Percentiles rank a stretch among this genome's conserved stretches.
These are phyloP conservation scores for Saussurea involucrata DNA, from an alignment of 129 eudicot species.

Conservation along the genomic window DNA sequence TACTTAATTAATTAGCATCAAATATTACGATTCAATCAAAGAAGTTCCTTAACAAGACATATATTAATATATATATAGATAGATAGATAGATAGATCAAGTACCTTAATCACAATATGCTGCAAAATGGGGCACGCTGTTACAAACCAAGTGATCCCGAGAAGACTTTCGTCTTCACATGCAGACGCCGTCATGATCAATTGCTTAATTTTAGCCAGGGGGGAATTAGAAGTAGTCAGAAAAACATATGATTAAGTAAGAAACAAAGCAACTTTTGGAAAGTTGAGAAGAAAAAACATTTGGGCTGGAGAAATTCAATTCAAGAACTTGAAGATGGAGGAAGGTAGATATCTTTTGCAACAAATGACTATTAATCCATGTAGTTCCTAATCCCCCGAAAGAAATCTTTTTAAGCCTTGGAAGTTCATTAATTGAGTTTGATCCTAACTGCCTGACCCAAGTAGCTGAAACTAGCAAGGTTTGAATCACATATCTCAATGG, in stretches of 20 bases:
- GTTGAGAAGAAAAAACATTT: constrained; percentile 14
- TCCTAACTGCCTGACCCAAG: constrained; percentile 24
- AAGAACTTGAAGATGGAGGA: constrained; percentile 35
- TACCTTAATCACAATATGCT: constrained; percentile 38
- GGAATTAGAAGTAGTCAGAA: neutral
- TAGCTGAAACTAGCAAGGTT: constrained; percentile 33
- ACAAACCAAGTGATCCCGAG: constrained; percentile 29
- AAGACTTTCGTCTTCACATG: constrained; percentile 37
- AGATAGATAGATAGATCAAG: neutral
- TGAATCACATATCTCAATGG: too few relatives aligned
- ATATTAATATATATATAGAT: too few relatives aligned
- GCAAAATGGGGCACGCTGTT: constrained; percentile 37
- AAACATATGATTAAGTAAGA: neutral
- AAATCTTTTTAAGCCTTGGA: constrained; percentile 37
- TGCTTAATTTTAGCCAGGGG: constrained; percentile 36
- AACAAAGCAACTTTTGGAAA: neutral
- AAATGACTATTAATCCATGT: constrained; percentile 38
- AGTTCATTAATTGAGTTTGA: constrained; percentile 24
- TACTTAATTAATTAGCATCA: too few relatives aligned
- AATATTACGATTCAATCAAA: too few relatives aligned
- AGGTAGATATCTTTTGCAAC: constrained; percentile 32
- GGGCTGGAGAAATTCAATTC: constrained; percentile 31
- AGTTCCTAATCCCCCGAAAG: constrained; percentile 17
- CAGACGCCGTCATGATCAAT: constrained; percentile 32
- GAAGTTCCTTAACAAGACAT: neutral